These are phyloP conservation scores for Nicotiana rustica DNA, from an alignment of 305 asterid genomes.

Conservation along the genomic window DNA sequence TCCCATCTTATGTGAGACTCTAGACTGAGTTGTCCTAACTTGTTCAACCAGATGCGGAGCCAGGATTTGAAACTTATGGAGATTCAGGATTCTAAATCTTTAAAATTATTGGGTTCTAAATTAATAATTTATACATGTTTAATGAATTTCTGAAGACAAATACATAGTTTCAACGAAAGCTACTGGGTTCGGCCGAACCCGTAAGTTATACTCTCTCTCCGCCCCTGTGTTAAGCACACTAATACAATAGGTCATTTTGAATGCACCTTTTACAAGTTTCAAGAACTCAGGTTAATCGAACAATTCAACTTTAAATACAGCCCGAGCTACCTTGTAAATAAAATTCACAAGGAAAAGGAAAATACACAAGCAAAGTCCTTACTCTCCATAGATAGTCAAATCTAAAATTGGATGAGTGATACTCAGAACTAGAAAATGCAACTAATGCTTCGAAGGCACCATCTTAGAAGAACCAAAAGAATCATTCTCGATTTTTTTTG, in stretches of 20 bases:
- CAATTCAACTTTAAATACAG: background rate
- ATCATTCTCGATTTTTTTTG: background rate
- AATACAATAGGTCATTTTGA: background rate
- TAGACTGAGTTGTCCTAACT: background rate
- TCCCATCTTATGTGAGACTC: background rate
- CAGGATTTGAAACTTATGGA: no score
- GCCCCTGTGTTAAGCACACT: background rate
- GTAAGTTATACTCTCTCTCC: no score
- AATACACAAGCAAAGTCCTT: background rate
- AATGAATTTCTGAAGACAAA: no score
- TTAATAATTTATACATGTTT: no score
- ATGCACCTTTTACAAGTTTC: background rate
- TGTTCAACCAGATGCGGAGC: background rate
- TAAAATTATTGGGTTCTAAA: no score
- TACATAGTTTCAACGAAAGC: no score
- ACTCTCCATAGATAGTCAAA: background rate
- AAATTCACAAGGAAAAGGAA: background rate
- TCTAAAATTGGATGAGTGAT: background rate
- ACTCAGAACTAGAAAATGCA: background rate
- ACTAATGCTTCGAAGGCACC: background rate
- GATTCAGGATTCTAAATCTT: no score
- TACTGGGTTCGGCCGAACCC: no score
- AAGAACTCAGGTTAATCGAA: background rate
- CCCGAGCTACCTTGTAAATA: background rate
- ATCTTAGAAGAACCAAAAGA: background rate